A percentile compares a stretch with the other conserved stretches of the same genome.
phyloP scores from a whole-genome alignment of 192 early-diverging fungal species.

The Rhizophagus prolifer region DNA sequence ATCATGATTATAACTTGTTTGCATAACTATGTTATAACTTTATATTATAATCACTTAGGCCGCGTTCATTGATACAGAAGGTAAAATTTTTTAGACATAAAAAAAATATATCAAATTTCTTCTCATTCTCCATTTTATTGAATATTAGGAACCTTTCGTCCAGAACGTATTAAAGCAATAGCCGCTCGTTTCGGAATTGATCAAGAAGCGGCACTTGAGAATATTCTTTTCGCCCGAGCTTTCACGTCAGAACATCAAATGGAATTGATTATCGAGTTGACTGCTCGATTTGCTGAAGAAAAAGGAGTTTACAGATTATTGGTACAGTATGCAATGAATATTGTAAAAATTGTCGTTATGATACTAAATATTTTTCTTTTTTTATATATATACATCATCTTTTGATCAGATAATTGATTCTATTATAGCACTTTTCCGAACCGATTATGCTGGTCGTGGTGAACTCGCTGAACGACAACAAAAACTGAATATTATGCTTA shows the following conservation, averaged over 20 bases:
- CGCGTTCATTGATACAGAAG: conserved; percentile 50
- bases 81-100: neutral
- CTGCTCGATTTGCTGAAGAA: conserved; percentile 71
- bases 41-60: conserved; percentile 1
- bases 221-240: conserved; percentile 77
- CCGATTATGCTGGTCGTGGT: conserved; percentile 81
- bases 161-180: conserved; percentile 74
- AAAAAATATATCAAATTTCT: neutral
- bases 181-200: conserved; percentile 69
- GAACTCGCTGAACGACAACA: conserved; percentile 85
- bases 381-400: neutral
- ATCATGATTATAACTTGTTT: neutral
- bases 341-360: neutral
- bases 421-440: conserved; percentile 81
- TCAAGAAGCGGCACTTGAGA: conserved; percentile 65
- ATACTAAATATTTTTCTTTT: no score
- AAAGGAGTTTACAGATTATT: conserved; percentile 57
- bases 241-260: conserved; percentile 85
- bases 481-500: conserved; percentile 74
- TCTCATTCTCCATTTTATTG: neutral
- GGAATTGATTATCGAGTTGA: conserved; percentile 73
- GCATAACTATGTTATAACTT: neutral
- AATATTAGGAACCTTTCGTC: conserved; percentile 71
- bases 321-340: conserved; percentile 29
- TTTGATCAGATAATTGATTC: conserved; percentile 64